Evolutionary conservation across 441 rosid genomes (phyloP), one percentile per base, ranked within the genome.

Genomic region (Lepidium campestre): DNA sequence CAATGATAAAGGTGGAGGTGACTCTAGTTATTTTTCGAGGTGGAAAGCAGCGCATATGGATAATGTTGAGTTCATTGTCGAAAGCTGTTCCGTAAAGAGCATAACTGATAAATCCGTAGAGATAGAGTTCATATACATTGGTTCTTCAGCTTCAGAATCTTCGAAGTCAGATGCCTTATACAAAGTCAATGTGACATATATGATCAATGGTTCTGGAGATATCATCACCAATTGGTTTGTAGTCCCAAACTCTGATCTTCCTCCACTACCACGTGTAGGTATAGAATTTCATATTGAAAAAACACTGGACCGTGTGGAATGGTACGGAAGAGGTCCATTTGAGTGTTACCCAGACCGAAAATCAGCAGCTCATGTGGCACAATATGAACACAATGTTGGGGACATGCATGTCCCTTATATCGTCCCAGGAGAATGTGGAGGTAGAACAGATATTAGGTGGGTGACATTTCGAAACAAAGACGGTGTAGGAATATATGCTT

Each of bases 291-390:
- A 83, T 74, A 62, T 91, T 75, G 90, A 86, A 47, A 85, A 85
- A 20, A 78, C 90, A 62, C 36, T 88, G 77, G 97, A 86, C 80
- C 82, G 66, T 74, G 78, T 86, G 42, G 79, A 48, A 57, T 94
- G 98, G 96, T 94, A 91, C 40, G 99, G 99, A 49, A 81, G 87
- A 75, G 99, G 99, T 53, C 97, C 99, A 62, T 91, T 85, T 65
- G 99, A 91, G 77, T 94, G 99, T 71, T 94, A 91, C 73, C 96
- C 97, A 3, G 99, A 94, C 78, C 80, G 99, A 74, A 91, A 94
- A 79, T 85, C 97, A 17, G 96, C 98, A 44, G 96, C 98, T 12
- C 92, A 87, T 67, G 89, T 94, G 52, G 90, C 78, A 25, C 76
- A 83, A 60, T 88, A 88, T 52, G 82, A 85, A 73, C 77, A 88